Base-by-base conservation (phyloP, 148 eudicot genomes). In the Rhododendron simsii region DNA sequence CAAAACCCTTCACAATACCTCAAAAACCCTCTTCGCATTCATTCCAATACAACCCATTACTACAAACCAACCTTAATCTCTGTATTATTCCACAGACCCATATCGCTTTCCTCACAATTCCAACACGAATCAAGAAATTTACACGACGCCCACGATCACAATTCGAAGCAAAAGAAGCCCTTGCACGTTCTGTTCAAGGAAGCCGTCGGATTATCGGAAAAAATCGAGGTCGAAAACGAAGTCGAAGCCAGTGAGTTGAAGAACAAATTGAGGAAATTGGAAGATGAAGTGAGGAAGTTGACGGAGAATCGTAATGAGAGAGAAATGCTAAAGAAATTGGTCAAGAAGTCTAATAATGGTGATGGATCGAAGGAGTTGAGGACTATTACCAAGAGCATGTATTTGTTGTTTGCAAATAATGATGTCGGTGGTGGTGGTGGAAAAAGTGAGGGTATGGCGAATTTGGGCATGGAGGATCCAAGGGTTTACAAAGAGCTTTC, bases 401-500 rank as follows among this genome's bases (percentile, higher is more conserved):
- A 7, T 84, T 45, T 71, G 13, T 81, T 90, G 89, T 93, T 91
- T 89, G 33, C 81, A n/a, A 53, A 48, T 3, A 35, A 88, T 59
- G 75, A 1, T 50, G 44, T 39, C 6, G 39, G 39, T 37, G 39
- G n/a, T n/a, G n/a, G n/a, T n/a, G n/a, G 7, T 26, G 78, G 53
- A 71, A 44, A 80, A n/a, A 81, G 75, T 53, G 81, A 41, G 53
- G 84, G 78, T 84, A 35, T 28, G 85, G 78, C 50, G 61, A 33
- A 81, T 47, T 45, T 75, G 44, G 83, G 84, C 23, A 80, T 45
- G 83, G 94, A 86, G 65, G 87, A 86, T 33, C 74, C 73, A 3
- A 83, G 23, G 86, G 89, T 88, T 50, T 90, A 83, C 88, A 93
- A 90, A 84, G 90, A 91, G 87, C 89, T 93, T 78, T 91, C 96